Evolutionary conservation across 164 flowering plant species (phyloP), one percentile per base, ranked within the genome.

Genomic region (Piper longum): DNA sequence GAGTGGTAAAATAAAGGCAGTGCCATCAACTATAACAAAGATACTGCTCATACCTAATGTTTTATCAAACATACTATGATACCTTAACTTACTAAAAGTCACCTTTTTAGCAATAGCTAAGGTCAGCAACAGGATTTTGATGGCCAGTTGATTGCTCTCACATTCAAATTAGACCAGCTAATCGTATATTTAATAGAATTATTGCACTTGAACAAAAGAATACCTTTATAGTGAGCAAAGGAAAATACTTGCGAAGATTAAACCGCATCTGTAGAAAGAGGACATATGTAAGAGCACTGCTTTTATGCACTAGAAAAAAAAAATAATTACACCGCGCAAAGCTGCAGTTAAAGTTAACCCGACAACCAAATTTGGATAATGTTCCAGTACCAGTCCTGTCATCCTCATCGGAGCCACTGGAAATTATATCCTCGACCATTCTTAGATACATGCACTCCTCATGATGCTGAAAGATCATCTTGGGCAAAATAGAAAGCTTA

Each of bases 301-400:
- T 17, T 45, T 62, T 41, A 26, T 42, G 39, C 13, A 43, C 16
- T 3, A 54, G 44, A n/a, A 56, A 13, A 18, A 44, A 59, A 14
- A 2, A 41, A 41, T 40, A 11, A 36, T 9, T 16, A 16, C 43
- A 16, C 14, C 36, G 51, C 8, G n/a, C n/a, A n/a, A n/a, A n/a
- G n/a, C n/a, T n/a, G n/a, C n/a, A n/a, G n/a, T n/a, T 39, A 36
- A 5, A 66, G 51, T 68, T n/a, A n/a, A 90, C 99, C 99, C 87
- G 97, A 72, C 97, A 90, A 65, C 97, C 99, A 79, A 93, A 93
- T 75, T 84, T 88, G 4, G 97, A 90, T n/a, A 87, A 62, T 40
- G 95, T 88, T 45, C 97, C 99, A 69, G 97, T 90, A 64, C 97
- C 92, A 6, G 97, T 93, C 68, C 95, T 82, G 69, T 93, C 99